Evolutionary conservation across 1,284 basidiomycete genomes (phyloP).

Genomic region (Flammula alnicola): DNA sequence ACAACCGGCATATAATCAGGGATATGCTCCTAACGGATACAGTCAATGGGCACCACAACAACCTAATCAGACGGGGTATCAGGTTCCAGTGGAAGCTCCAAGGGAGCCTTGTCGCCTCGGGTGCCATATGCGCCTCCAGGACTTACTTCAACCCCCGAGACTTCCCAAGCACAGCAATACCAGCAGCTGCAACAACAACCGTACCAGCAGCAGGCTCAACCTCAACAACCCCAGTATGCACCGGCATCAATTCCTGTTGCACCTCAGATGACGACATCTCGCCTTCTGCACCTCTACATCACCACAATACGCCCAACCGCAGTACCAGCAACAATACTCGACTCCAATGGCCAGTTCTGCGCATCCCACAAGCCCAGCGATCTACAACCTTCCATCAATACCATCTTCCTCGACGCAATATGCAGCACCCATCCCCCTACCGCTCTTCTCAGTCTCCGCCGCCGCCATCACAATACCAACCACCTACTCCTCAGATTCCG

Average conservation of each 20-base stretch:
- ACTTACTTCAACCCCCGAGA: constrained; percentile 7
- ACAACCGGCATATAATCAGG: constrained; percentile 26
- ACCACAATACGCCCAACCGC: constrained; percentile 19
- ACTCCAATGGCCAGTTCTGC: constrained; percentile 18
- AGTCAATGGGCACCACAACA: constrained; percentile 28
- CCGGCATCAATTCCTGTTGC: too few relatives aligned
- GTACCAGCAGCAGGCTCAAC: constrained; percentile 14
- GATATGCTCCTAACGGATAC: constrained; percentile 27
- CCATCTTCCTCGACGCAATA: constrained; percentile 26
- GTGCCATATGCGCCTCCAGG: constrained; percentile 9
- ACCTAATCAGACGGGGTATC: constrained; percentile 18
- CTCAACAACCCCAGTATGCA: constrained; percentile 16
- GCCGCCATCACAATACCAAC: constrained; percentile 21
- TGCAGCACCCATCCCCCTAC: constrained; percentile 15
- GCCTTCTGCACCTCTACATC: constrained; percentile 20
- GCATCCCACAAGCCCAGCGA: constrained; percentile 10
- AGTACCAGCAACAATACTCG: constrained; percentile 21
- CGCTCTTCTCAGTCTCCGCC: constrained; percentile 23
- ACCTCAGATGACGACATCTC: constrained; percentile 18
- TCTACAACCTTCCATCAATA: constrained; percentile 22
- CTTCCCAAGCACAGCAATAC: constrained; percentile 12
- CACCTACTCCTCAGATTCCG: constrained; percentile 15
- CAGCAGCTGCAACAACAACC: constrained; percentile 10
- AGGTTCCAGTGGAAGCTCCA: constrained; percentile 8
- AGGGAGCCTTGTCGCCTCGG: constrained; percentile 6